Base-by-base conservation (phyloP, 139 green algal genomes). In the Chlamydomonas sp. region DNA sequence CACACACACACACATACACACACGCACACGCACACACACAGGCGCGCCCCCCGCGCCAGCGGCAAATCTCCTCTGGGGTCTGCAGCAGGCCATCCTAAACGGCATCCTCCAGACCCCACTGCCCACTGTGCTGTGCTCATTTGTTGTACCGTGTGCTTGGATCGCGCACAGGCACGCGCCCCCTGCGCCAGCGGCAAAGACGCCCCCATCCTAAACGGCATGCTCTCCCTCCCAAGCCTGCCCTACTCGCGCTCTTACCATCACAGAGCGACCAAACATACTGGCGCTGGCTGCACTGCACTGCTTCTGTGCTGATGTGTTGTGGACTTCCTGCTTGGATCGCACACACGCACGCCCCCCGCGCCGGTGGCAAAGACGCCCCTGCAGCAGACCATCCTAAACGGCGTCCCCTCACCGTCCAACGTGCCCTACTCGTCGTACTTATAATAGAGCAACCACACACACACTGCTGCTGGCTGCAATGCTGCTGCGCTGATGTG, bases 241-340 rank as follows among this genome's bases (percentile, higher is more conserved):
- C 86, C 86, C 10, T 91, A 91, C 80, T 88, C 83, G n/a, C n/a
- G n/a, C 72, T 87, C 83, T 1, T 91, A 83, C 50, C 80, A 90
- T 0, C 78, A 83, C 1, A 67, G 72, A 1, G 83, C 86, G 1
- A 37, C 75, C 16, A 85, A 63, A 63, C 24, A 13, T 34, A 6
- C 16, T 29, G n/a, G n/a, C n/a, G n/a, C n/a, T n/a, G n/a, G n/a
- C n/a, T n/a, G n/a, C n/a, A n/a, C n/a, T n/a, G n/a, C n/a, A n/a
- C n/a, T n/a, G n/a, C n/a, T n/a, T n/a, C n/a, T n/a, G n/a, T n/a
- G n/a, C n/a, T n/a, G n/a, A n/a, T n/a, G n/a, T n/a, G n/a, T n/a
- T n/a, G n/a, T n/a, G n/a, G n/a, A n/a, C n/a, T n/a, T n/a, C n/a
- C n/a, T n/a, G n/a, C n/a, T n/a, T n/a, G n/a, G n/a, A n/a, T n/a